phyloP scores from a whole-genome alignment of 169 alveolate species.

The Eimeria sp. region DNA sequence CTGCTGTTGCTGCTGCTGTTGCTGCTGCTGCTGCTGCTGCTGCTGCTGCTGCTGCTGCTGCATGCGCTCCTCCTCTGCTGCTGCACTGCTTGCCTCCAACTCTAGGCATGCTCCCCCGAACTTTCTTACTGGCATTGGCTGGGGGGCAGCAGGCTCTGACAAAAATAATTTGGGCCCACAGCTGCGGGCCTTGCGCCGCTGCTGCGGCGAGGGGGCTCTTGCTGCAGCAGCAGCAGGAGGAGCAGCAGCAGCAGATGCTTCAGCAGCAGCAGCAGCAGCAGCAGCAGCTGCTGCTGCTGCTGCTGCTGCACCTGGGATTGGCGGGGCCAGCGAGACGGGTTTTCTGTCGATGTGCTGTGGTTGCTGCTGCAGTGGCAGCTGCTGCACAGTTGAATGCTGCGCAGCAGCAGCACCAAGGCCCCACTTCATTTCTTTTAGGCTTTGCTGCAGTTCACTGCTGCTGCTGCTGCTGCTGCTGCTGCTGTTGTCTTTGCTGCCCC shows the following conservation, averaged over 20 bases:
- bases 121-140: slow-evolving; percentile 44
- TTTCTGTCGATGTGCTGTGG: not conserved
- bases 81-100: not conserved
- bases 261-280: slow-evolving; percentile 5
- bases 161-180: not conserved
- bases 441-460: not conserved
- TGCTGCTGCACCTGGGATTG: not conserved
- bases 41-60: no score
- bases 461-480: slow-evolving; percentile 28
- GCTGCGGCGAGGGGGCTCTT: not conserved
- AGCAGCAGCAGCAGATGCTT: slow-evolving; percentile 19
- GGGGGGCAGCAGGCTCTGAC: slow-evolving; percentile 40
- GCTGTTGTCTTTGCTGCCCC: not conserved
- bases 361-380: not conserved
- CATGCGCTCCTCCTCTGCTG: not conserved
- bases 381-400: not conserved
- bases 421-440: not conserved
- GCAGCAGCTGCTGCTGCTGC: slow-evolving; percentile 12
- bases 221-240: slow-evolving; percentile 20
- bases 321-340: not conserved
- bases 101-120: not conserved
- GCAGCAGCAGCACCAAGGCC: not conserved
- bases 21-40: no score
- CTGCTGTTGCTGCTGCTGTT: no score
- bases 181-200: slow-evolving; percentile 6